phyloP scores from a whole-genome alignment of 2,329 filamentous ascomycete species.

The Ophiocordyceps polyrhachis-furcata region DNA sequence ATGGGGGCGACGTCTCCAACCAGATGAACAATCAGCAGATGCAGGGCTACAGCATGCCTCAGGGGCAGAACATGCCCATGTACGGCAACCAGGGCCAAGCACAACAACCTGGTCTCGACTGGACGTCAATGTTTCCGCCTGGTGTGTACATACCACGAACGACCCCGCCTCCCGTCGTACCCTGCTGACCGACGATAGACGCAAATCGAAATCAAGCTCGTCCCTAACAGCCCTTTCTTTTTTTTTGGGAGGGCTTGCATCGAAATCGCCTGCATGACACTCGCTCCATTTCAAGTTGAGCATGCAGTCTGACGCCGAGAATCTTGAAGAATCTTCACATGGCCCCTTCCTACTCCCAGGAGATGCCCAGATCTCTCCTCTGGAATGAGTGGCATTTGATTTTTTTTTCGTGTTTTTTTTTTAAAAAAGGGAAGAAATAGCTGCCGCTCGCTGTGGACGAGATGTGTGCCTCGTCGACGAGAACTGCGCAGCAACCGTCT shows the following conservation, averaged over 20 bases:
- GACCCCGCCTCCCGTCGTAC: too few relatives aligned
- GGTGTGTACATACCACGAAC: conserved; percentile 34
- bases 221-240: conserved; percentile 41
- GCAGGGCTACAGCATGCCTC: conserved; percentile 44
- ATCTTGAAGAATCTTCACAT: neutral
- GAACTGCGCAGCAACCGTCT: too few relatives aligned
- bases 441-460: too few relatives aligned
- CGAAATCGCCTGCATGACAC: conserved; percentile 26
- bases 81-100: conserved; percentile 40
- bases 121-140: conserved; percentile 62
- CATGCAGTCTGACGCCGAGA: conserved; percentile 23
- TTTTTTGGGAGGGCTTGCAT: conserved; percentile 20
- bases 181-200: conserved; percentile 47
- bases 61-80: conserved; percentile 44
- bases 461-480: too few relatives aligned
- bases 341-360: neutral
- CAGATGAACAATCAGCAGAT: conserved; percentile 48
- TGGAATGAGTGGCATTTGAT: neutral
- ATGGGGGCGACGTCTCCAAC: conserved; percentile 37
- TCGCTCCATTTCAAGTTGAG: conserved; percentile 30
- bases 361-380: too few relatives aligned
- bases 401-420: neutral
- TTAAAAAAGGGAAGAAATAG: too few relatives aligned
- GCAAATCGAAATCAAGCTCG: conserved; percentile 51
- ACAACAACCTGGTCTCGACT: conserved; percentile 49